Percentiles rank a stretch among this genome's conserved stretches.
These are phyloP conservation scores for Cadophora malorum DNA, from an alignment of 2,329 filamentous ascomycete species.

Conservation along the genomic window DNA sequence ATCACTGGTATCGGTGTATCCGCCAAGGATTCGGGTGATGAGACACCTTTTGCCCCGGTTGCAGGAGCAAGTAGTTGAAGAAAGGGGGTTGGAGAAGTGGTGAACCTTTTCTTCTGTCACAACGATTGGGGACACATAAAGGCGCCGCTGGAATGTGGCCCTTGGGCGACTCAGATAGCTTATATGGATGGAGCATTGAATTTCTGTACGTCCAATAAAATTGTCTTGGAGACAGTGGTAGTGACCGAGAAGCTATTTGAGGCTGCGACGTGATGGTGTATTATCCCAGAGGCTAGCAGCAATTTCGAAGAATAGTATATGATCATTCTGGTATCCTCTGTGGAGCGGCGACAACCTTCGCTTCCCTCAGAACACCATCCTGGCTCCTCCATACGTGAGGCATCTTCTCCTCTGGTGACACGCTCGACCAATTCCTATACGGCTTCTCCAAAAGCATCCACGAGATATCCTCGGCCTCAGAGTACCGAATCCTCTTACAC, in stretches of 20 bases:
- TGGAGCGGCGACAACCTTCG: constrained; percentile 25
- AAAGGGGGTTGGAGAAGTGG: not conserved
- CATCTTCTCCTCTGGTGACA: not conserved
- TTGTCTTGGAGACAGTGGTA: too few species aligned
- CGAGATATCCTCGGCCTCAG: constrained; percentile 31
- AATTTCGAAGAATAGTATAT: not conserved
- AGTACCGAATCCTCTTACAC: constrained; percentile 31
- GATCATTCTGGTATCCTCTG: constrained; percentile 27
- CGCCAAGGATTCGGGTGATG: not conserved
- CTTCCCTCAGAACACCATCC: constrained; percentile 22
- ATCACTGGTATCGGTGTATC: not conserved
- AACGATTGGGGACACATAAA: not conserved
- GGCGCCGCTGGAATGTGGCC: not conserved
- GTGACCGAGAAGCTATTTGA: not conserved
- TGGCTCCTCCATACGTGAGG: constrained; percentile 26
- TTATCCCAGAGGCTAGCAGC: not conserved
- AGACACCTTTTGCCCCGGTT: not conserved
- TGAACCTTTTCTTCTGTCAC: not conserved
- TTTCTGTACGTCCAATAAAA: too few species aligned
- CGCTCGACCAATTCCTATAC: constrained; percentile 30
- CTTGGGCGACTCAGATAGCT: not conserved
- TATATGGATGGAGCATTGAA: too few species aligned
- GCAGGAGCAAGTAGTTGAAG: not conserved
- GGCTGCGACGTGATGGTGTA: not conserved
- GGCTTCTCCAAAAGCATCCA: constrained; percentile 33